Conservation (phyloP, 1,284 basidiomycete genomes). For the Moesziomyces antarcticus region DNA sequence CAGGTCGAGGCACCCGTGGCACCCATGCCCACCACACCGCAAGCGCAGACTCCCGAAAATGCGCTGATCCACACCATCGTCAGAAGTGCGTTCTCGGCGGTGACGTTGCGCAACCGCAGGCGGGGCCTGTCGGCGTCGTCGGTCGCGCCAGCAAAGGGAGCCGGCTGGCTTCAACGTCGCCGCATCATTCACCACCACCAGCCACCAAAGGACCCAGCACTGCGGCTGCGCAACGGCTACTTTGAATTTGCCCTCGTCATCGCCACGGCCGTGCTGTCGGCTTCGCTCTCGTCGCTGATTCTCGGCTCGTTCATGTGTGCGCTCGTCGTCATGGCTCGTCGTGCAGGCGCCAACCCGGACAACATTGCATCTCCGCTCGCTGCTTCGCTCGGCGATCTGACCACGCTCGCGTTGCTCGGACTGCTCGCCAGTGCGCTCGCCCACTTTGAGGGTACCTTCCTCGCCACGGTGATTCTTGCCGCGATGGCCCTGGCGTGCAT, state of each 20-base stretch:
- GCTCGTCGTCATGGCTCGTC: slow-evolving; percentile 82
- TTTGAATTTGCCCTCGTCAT: slow-evolving; percentile 81
- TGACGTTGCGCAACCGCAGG: slow-evolving; percentile 30
- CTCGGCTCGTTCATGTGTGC: slow-evolving; percentile 93
- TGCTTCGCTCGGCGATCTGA: slow-evolving; percentile 88
- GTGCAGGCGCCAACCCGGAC: slow-evolving; percentile 84
- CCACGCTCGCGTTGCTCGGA: slow-evolving; percentile 74
- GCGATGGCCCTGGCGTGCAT: slow-evolving; percentile 73
- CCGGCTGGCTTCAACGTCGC: slow-evolving; percentile 29
- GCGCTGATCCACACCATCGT: slow-evolving; percentile 34
- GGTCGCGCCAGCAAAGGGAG: background rate
- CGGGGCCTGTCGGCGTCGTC: slow-evolving; percentile 16
- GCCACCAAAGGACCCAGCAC: slow-evolving; percentile 62
- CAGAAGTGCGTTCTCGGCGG: slow-evolving; percentile 24
- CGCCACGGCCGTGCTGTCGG: slow-evolving; percentile 87
- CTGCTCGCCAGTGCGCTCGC: slow-evolving; percentile 65
- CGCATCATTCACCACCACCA: slow-evolving; percentile 65
- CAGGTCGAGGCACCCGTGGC: slow-evolving; percentile 17
- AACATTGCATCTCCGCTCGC: slow-evolving; percentile 96
- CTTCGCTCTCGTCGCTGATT: slow-evolving; percentile 80
- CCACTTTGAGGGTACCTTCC: slow-evolving; percentile 67
- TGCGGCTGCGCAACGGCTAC: slow-evolving; percentile 67
- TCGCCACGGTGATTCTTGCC: slow-evolving; percentile 74
- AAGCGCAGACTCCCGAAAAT: slow-evolving; percentile 27
- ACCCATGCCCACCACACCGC: slow-evolving; percentile 9